Evolutionary conservation across 768 basidiomycete genomes (phyloP), one percentile per base, ranked within the genome.

Genomic region (Suillus ampliporus): DNA sequence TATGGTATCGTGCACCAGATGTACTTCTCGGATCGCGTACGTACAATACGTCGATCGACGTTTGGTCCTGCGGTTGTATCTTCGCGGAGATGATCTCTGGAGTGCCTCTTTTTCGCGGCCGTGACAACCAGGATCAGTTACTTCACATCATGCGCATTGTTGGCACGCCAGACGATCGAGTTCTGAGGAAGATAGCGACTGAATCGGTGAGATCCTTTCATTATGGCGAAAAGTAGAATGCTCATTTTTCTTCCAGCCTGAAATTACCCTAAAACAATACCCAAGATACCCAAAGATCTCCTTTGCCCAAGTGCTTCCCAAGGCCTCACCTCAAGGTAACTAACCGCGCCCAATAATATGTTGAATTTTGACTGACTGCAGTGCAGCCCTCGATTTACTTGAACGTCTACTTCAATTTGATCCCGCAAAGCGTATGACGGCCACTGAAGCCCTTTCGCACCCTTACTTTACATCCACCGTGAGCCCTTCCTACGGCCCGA

Each of bases 1-100:
- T 99, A 15, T 99, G 97, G 97, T 99, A 99, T 75, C 90, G 97
- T 59, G 96, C 97, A 2, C 97, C 97, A 0, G 97, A 99, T 72
- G 97, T 99, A 47, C 86, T 99, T 28, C 86, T 99, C 66, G 97
- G 97, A 57, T 97, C 95, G 23, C 85, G 97, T 63, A 99, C 97
- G 21, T 99, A 99, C 75, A 96, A 91, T 79, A 99, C 97, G 3
- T 95, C 93, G 35, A 99, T 99, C 69, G 97, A 99, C 74, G 92
- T 99, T 56, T 99, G 97, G 97, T 95, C 94, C 15, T 97, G 95
- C 61, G 97, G 97, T 11, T 99, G 97, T 74, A 99, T 99, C 72
- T 97, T 99, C 74, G 97, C 97, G 21, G 97, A 99, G 78, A 99
- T 99, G 97, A 99, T 99, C 63, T 90, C 93, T 21, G 97, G 97